Evolutionary conservation across 371 early-diverging fungal species (phyloP).

Genomic region (Smittium culicis): DNA sequence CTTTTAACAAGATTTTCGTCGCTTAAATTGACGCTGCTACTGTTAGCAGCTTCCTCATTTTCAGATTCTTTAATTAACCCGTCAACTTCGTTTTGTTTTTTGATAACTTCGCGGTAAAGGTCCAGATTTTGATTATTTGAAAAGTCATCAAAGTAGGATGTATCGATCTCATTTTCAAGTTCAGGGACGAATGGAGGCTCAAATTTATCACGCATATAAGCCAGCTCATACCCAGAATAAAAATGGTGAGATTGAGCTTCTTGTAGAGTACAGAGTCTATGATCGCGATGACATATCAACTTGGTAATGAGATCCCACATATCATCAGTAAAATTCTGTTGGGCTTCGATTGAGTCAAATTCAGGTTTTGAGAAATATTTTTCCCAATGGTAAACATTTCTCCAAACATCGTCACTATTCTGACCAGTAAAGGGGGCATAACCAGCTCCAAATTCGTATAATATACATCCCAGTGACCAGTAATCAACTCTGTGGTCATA

Average conservation of each 20-base stretch:
- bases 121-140: slow-evolving; percentile 52
- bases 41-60: neutral
- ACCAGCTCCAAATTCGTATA: slow-evolving; percentile 71
- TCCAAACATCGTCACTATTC: slow-evolving; percentile 60
- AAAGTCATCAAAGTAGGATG: slow-evolving; percentile 76
- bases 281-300: slow-evolving; percentile 38
- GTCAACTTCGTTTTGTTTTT: slow-evolving; percentile 40
- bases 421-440: slow-evolving; percentile 68
- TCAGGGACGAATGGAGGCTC: slow-evolving; percentile 65
- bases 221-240: slow-evolving; percentile 26
- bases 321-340: slow-evolving; percentile 51
- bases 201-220: slow-evolving; percentile 24
- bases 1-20: slow-evolving; percentile 19
- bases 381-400: slow-evolving; percentile 68
- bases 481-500: slow-evolving; percentile 72
- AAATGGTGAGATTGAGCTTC: slow-evolving; percentile 25
- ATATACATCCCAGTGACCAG: slow-evolving; percentile 80
- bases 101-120: slow-evolving; percentile 52
- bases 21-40: slow-evolving; percentile 14
- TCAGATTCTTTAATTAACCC: slow-evolving; percentile 15
- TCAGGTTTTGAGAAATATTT: slow-evolving; percentile 52
- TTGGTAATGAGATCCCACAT: slow-evolving; percentile 59
- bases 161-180: slow-evolving; percentile 49
- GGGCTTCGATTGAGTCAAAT: slow-evolving; percentile 53
- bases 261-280: slow-evolving; percentile 35